Evolutionary conservation across 208 protist genomes (phyloP), one percentile per base, ranked within the genome.

Genomic region (Angomonas ambiguus): DNA sequence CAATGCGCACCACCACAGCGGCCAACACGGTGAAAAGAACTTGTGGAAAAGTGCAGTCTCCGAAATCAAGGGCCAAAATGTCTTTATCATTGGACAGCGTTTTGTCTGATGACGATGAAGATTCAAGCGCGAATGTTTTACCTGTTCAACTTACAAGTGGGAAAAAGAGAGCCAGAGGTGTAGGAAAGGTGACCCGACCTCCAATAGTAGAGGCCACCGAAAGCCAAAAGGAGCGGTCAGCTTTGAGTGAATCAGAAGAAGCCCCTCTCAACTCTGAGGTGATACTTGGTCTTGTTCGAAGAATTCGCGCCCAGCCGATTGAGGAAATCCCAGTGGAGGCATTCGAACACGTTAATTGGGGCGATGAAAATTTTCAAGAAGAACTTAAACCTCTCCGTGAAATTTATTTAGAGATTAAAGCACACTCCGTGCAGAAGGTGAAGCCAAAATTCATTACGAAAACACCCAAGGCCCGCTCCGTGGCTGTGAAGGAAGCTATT

Each of bases 361-460:
- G 71, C 51, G 71, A 84, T 64, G 71, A 69, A 13, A 76, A 75
- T 45, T 84, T 84, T 57, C 67, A 85, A 20, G 49, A 71, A 13
- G 72, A 76, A 22, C 65, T 86, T 1, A 53, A 38, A n/a, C 59
- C 72, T 24, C 32, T 88, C 22, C 68, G 51, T n/a, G 38, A 78
- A 38, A 63, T 91, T 28, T 79, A 73, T 68, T 66, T 86, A 74
- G 81, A 91, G 67, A 82, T 79, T 10, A 91, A 81, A 42, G 79
- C 73, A 25, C 69, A 59, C 11, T 65, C 57, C 4, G 32, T 83
- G 10, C 63, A 80, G 49, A 61, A 42, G 13, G 18, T 69, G 2
- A 75, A 72, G 32, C 51, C 57, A 16, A 41, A 10, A 1, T 65
- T 67, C 13, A 31, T 24, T 16, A 22, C 13, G 18, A 74, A 67